phyloP scores from a whole-genome alignment of 768 basidiomycete genomes.

The Leccinum arenicola region DNA sequence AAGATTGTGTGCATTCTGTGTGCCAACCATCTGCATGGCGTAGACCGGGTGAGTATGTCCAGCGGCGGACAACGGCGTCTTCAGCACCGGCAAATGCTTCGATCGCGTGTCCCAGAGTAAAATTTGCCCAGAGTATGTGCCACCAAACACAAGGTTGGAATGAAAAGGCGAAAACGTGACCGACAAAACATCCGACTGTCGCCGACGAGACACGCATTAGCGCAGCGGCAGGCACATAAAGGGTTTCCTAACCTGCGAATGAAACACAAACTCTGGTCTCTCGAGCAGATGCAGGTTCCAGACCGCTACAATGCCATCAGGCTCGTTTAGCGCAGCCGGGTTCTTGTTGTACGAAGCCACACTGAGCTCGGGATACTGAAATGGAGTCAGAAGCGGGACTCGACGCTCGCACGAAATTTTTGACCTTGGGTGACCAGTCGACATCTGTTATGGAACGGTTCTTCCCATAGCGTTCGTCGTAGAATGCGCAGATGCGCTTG shows the following conservation, averaged over 20 bases:
- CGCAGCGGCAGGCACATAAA: background rate
- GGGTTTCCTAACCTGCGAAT: slow-evolving; percentile 76
- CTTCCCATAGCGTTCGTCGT: slow-evolving; percentile 86
- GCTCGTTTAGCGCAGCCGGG: slow-evolving; percentile 87
- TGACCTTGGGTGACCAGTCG: slow-evolving; percentile 96
- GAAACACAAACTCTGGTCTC: slow-evolving; percentile 96
- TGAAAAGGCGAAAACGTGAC: slow-evolving; percentile 98
- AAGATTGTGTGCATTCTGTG: slow-evolving; percentile 85
- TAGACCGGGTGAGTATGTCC: slow-evolving; percentile 99
- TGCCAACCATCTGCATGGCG: slow-evolving; percentile 77
- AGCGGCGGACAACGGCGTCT: slow-evolving; percentile 92
- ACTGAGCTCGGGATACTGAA: slow-evolving; percentile 90
- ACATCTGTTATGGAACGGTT: slow-evolving; percentile 94
- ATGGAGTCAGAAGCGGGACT: background rate
- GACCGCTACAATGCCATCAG: slow-evolving; percentile 94
- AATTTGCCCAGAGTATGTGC: slow-evolving; percentile 99
- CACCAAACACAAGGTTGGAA: slow-evolving; percentile 94
- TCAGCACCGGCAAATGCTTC: slow-evolving; percentile 92
- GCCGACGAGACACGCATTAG: slow-evolving; percentile 4
- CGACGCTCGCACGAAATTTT: slow-evolving; percentile 6
- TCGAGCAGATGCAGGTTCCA: slow-evolving; percentile 97
- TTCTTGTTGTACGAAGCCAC: slow-evolving; percentile 99
- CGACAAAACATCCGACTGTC: slow-evolving; percentile 93
- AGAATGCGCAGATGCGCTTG: slow-evolving; percentile 92
- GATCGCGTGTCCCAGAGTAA: slow-evolving; percentile 97